Conservation (phyloP, 2,329 filamentous ascomycete genomes). For the Ascosphaera aggregata region DNA sequence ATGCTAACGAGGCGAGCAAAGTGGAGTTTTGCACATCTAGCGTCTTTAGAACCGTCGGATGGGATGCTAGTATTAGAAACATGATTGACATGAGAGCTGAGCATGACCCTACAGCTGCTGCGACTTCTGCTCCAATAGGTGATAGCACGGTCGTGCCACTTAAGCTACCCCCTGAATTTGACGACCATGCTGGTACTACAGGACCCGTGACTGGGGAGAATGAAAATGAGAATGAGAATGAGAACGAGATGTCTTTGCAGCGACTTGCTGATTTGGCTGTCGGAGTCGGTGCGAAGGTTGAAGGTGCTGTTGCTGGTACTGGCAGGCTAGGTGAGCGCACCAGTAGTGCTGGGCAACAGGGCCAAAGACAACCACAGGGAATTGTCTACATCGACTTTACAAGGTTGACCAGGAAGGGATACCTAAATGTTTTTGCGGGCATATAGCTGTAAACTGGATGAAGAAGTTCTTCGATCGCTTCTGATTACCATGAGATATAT, state of each 20-base stretch:
- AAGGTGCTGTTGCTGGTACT: background rate
- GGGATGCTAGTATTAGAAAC: slow-evolving; percentile 18
- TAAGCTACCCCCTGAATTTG: slow-evolving; percentile 16
- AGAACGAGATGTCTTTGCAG: slow-evolving; percentile 14
- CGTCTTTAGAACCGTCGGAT: slow-evolving; percentile 16
- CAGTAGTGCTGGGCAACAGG: background rate
- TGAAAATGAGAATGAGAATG: background rate
- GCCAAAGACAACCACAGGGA: background rate
- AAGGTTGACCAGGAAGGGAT: slow-evolving; percentile 18
- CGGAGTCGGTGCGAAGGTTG: slow-evolving; percentile 17
- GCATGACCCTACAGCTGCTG: slow-evolving; percentile 4
- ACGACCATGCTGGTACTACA: background rate
- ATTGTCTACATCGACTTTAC: slow-evolving; percentile 14
- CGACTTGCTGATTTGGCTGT: slow-evolving; percentile 21
- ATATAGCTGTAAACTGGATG: slow-evolving; percentile 1
- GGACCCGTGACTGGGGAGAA: background rate
- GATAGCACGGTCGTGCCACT: slow-evolving; percentile 11
- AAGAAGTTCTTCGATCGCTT: background rate
- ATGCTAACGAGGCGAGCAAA: slow-evolving; percentile 10
- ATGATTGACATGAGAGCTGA: slow-evolving; percentile 15
- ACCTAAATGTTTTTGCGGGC: slow-evolving; percentile 16
- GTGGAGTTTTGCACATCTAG: slow-evolving; percentile 10
- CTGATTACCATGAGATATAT: background rate
- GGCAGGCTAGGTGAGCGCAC: background rate
- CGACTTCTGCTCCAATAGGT: slow-evolving; percentile 1